Evolutionary conservation across 164 flowering plant genomes (phyloP).

Genomic region (Vitis amurensis): DNA sequence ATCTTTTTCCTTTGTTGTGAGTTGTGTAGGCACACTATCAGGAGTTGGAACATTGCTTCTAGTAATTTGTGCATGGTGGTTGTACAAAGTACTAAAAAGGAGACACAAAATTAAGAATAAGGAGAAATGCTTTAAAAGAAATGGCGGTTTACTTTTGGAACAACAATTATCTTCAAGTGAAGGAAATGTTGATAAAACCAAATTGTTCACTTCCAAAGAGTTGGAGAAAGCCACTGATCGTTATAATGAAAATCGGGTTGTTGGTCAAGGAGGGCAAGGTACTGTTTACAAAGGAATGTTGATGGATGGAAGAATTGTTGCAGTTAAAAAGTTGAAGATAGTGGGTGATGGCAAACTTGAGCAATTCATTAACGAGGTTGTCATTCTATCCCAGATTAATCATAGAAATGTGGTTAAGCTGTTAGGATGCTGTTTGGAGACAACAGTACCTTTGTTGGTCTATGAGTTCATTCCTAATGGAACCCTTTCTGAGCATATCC

Average conservation of each 20-base stretch:
- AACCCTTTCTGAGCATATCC: conserved; percentile 17
- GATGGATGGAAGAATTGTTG: conserved; percentile 18
- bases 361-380: conserved; percentile 25
- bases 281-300: conserved; percentile 18
- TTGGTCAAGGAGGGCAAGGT: conserved; percentile 18
- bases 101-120: background rate
- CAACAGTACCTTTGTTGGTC: conserved; percentile 20
- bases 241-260: conserved; percentile 1
- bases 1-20: too few relatives aligned
- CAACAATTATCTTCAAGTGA: conserved; percentile 1
- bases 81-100: background rate
- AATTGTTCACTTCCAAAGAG: conserved; percentile 2
- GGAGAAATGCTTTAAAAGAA: background rate
- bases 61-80: background rate
- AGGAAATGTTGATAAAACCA: conserved; percentile 1
- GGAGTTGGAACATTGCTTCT: background rate
- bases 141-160: background rate
- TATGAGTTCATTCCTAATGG: conserved; percentile 26
- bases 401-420: conserved; percentile 21
- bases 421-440: conserved; percentile 14
- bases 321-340: conserved; percentile 16
- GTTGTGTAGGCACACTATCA: too few relatives aligned
- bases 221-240: conserved; percentile 8
- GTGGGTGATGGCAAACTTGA: conserved; percentile 5
- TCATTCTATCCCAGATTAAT: conserved; percentile 19